phyloP scores from a whole-genome alignment of 2,329 filamentous ascomycete genomes.

The Pseudogymnoascus sp. region DNA sequence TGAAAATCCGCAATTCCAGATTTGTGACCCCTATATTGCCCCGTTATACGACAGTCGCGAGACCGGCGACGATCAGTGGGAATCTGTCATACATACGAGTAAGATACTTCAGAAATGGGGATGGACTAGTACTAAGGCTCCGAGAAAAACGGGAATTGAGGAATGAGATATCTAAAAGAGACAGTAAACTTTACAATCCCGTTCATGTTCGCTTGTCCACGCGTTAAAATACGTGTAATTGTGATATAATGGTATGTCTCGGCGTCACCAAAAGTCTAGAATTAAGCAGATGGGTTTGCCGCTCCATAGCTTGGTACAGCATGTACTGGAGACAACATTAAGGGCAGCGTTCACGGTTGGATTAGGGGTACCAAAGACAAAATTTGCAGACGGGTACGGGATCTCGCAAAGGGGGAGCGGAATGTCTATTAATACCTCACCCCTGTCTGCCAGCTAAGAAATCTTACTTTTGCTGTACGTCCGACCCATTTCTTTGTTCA shows the following conservation, averaged over 20 bases:
- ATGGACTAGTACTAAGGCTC: background rate
- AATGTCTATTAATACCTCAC: background rate
- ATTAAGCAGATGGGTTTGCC: background rate
- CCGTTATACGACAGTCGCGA: background rate
- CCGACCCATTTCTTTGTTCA: slow-evolving; percentile 1
- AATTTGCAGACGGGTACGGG: background rate
- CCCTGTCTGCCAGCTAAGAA: background rate
- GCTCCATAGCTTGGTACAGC: background rate
- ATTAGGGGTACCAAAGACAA: background rate
- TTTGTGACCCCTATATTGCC: background rate
- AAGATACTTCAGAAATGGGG: background rate
- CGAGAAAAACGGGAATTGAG: background rate
- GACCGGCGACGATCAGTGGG: background rate
- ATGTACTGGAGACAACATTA: background rate
- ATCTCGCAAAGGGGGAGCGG: background rate
- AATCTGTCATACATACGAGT: background rate
- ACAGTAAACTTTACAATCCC: background rate
- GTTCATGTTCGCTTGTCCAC: background rate
- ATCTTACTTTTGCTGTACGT: background rate
- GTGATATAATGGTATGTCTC: background rate
- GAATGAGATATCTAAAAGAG: background rate
- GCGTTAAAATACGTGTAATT: background rate
- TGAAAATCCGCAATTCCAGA: background rate
- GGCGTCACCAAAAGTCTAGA: background rate
- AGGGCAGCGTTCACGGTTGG: background rate